Conservation (phyloP, 345 rosid genomes). For the Syzygium aqueum region DNA sequence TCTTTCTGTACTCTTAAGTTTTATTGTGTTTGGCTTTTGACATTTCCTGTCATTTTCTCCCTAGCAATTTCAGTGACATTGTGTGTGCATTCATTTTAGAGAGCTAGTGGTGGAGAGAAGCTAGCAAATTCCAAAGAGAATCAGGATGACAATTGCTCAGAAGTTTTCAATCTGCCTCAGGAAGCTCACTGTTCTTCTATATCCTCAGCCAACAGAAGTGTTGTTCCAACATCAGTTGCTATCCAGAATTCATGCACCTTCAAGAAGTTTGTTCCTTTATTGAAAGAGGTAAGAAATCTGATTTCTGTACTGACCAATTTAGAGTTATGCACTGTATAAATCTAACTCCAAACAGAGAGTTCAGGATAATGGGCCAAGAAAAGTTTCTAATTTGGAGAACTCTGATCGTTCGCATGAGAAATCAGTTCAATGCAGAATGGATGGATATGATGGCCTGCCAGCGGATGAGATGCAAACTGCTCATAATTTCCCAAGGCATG, state of each 20-base stretch:
- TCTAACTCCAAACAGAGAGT: constrained; percentile 31
- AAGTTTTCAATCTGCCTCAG: constrained; percentile 33
- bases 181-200: constrained; percentile 45
- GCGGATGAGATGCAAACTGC: constrained; percentile 38
- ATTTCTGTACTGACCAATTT: neutral
- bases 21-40: neutral
- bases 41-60: neutral
- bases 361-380: constrained; percentile 36
- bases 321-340: constrained; percentile 9
- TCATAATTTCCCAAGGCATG: constrained; percentile 66
- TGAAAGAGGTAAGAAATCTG: constrained; percentile 32
- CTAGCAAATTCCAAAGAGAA: constrained; percentile 36
- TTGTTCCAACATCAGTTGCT: constrained; percentile 23
- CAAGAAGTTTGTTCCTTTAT: constrained; percentile 44
- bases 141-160: constrained; percentile 65
- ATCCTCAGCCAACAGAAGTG: constrained; percentile 41
- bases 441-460: constrained; percentile 12
- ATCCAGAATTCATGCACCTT: constrained; percentile 36
- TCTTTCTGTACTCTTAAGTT: neutral
- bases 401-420: constrained; percentile 25
- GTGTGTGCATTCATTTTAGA: constrained; percentile 27
- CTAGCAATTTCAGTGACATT: neutral
- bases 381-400: constrained; percentile 32
- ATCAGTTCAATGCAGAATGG: constrained; percentile 19
- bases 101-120: constrained; percentile 31